A percentile compares a stretch with the other conserved stretches of the same genome.
Evolutionary conservation across 352 stramenopile genomes (phyloP).

Genomic region (Phytophthora niederhauseri): DNA sequence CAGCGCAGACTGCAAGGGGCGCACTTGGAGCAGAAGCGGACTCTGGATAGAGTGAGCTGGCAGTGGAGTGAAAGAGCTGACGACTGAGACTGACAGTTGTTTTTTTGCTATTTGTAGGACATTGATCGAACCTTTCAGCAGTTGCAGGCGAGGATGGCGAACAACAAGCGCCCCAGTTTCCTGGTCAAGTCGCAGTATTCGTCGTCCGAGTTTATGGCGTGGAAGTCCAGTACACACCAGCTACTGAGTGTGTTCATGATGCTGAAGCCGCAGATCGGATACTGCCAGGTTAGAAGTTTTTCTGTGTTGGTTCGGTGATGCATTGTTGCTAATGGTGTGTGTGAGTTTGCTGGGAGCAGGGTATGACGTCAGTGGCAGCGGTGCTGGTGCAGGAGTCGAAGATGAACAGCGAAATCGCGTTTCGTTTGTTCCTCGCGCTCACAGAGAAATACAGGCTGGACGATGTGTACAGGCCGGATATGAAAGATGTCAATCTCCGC

Average conservation of each 20-base stretch:
- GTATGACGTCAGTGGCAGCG: slow-evolving; percentile 54
- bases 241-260: slow-evolving; percentile 49
- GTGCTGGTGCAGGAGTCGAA: slow-evolving; percentile 53
- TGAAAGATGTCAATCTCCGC: slow-evolving; percentile 59
- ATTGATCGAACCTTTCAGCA: slow-evolving; percentile 55
- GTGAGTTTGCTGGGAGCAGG: slow-evolving; percentile 22
- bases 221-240: slow-evolving; percentile 47
- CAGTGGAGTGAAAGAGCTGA: slow-evolving; percentile 4
- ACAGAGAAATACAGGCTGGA: slow-evolving; percentile 61
- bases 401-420: slow-evolving; percentile 52
- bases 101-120: slow-evolving; percentile 33
- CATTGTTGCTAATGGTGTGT: neutral
- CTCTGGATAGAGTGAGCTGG: slow-evolving; percentile 40
- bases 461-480: slow-evolving; percentile 49
- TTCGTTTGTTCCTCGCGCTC: slow-evolving; percentile 53
- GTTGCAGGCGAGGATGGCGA: slow-evolving; percentile 34
- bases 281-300: slow-evolving; percentile 45
- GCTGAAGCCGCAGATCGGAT: slow-evolving; percentile 59
- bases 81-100: neutral
- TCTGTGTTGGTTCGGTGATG: neutral
- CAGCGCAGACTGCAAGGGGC: slow-evolving; percentile 21
- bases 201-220: slow-evolving; percentile 37
- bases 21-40: slow-evolving; percentile 41
- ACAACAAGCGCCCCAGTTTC: slow-evolving; percentile 26
- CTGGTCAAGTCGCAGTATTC: slow-evolving; percentile 36